phyloP scores from a whole-genome alignment of 2,329 filamentous ascomycete species.

The Fusarium nisikadoi region DNA sequence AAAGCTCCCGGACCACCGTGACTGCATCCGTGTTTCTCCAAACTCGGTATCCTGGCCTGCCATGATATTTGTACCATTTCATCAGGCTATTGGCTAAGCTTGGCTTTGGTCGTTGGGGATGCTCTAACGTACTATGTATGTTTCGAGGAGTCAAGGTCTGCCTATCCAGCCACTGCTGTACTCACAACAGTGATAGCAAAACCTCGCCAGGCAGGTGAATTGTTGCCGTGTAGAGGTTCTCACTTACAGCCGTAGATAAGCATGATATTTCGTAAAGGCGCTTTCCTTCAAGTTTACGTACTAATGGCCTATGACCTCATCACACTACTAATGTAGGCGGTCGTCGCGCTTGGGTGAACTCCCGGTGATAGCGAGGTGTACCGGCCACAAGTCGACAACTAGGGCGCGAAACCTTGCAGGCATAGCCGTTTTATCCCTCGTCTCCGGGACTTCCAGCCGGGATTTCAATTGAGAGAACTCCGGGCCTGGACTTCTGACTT shows the following conservation, averaged over 20 bases:
- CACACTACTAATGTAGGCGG: constrained; percentile 28
- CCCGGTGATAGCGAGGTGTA: constrained; percentile 25
- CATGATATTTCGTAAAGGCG: constrained; percentile 6
- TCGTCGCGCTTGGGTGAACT: constrained; percentile 31
- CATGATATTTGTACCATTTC: not conserved
- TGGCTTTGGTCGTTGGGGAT: not conserved
- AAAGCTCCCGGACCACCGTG: not conserved
- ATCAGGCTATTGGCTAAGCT: not conserved
- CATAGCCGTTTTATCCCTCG: constrained; percentile 29
- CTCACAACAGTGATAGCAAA: not conserved
- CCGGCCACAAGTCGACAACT: constrained; percentile 41
- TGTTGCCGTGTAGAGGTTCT: not conserved
- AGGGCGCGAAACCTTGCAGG: constrained; percentile 32
- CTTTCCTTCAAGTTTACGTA: not conserved
- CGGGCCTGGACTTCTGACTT: constrained; percentile 1
- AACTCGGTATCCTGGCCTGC: not conserved
- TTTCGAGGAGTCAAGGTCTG: constrained; percentile 1
- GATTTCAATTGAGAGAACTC: constrained; percentile 4
- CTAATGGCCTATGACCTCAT: constrained; percentile 41
- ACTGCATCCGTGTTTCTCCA: not conserved
- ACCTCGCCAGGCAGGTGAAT: not conserved
- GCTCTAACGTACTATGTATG: not conserved
- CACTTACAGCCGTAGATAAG: constrained; percentile 7
- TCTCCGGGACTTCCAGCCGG: constrained; percentile 28
- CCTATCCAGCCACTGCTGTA: not conserved